Base-by-base conservation (phyloP, 2,329 filamentous ascomycete species). In the Colletotrichum theobromicola region DNA sequence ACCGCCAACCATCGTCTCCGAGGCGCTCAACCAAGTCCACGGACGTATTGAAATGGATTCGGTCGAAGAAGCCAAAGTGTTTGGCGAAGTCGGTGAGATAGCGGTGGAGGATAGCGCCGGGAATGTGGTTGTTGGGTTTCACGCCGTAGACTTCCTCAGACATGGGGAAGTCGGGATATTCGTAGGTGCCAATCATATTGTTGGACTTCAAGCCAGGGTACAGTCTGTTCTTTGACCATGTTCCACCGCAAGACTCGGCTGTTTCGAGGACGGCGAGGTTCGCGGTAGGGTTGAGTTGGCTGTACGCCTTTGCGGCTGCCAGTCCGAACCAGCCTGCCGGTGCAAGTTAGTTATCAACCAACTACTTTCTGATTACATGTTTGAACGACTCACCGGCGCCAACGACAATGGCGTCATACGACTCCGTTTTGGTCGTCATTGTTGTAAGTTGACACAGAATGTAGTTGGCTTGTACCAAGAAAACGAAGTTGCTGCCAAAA, bases 161-260 rank as follows among this genome's bases (percentile, higher is more conserved):
- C 90, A 93, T 91, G 7, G 91, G 90, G 72, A 91, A 92, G 76
- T 93, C 92, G 8, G 88, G 88, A 76, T 87, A 93, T 78, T 93
- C 92, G 77, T 92, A 93, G 1, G 88, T 89, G 24, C 91, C 91
- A 9, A 89, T 80, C 79, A 92, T 85, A 77, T 93, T 93, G 82
- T 94, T 94, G 4, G 90, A 89, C 73, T 90, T 90, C 58, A 94
- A 85, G 3, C 89, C 90, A 0, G 89, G 87, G 79, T 93, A 90
- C 1, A 93, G 82, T 2, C 91, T 86, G 30, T 91, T 83, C 67
- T 87, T 82, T 6, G 89, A 87, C 92, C 92, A 93, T 12, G 89
- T 89, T 7, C 92, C 92, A 2, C 92, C 92, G 50, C 90, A 80
- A 3, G 88, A 87, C 24, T 82, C 79, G 7, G 84, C 84, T 2